A percentile compares a stretch with the other conserved stretches of the same genome.
Conservation (phyloP, 2,329 filamentous ascomycete species). For the Colletotrichum musae region DNA sequence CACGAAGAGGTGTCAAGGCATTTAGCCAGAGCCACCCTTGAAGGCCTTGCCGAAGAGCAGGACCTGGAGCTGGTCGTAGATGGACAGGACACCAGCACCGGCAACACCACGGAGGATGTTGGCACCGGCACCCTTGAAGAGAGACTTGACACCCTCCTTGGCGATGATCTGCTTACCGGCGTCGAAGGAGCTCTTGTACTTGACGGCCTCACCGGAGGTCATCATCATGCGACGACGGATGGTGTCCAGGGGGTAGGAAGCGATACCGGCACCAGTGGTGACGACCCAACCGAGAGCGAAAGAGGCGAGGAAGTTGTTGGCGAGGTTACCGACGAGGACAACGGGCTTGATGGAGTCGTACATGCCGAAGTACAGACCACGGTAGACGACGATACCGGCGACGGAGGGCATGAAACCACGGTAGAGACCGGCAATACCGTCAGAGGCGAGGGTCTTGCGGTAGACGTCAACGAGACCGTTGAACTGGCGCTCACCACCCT, state of each 20-base stretch:
- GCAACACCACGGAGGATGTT: slow-evolving; percentile 99
- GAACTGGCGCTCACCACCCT: slow-evolving; percentile 98
- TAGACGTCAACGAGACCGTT: slow-evolving; percentile 99
- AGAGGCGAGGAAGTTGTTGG: slow-evolving; percentile 99
- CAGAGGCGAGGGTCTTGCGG: slow-evolving; percentile 99
- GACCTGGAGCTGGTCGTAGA: slow-evolving; percentile 99
- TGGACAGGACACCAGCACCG: slow-evolving; percentile 99
- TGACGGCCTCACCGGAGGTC: slow-evolving; percentile 97
- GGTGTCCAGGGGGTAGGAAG: slow-evolving; percentile 99
- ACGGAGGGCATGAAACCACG: slow-evolving; percentile 99
- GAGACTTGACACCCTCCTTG: slow-evolving; percentile 97
- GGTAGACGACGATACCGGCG: slow-evolving; percentile 99
- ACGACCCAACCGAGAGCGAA: slow-evolving; percentile 99
- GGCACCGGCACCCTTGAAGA: slow-evolving; percentile 99
- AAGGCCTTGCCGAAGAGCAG: slow-evolving; percentile 99
- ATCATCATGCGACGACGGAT: slow-evolving; percentile 99
- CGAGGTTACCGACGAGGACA: slow-evolving; percentile 89
- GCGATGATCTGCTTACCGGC: slow-evolving; percentile 96
- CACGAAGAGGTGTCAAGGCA: slow-evolving; percentile 53
- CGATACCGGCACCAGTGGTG: slow-evolving; percentile 99
- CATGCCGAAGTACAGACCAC: slow-evolving; percentile 99
- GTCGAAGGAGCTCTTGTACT: slow-evolving; percentile 98
- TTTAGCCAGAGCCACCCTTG: slow-evolving; percentile 76
- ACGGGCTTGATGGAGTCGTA: slow-evolving; percentile 99
- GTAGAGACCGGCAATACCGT: slow-evolving; percentile 99